Base-by-base conservation (phyloP, 257 asterid species). In the Solanum piurae region DNA sequence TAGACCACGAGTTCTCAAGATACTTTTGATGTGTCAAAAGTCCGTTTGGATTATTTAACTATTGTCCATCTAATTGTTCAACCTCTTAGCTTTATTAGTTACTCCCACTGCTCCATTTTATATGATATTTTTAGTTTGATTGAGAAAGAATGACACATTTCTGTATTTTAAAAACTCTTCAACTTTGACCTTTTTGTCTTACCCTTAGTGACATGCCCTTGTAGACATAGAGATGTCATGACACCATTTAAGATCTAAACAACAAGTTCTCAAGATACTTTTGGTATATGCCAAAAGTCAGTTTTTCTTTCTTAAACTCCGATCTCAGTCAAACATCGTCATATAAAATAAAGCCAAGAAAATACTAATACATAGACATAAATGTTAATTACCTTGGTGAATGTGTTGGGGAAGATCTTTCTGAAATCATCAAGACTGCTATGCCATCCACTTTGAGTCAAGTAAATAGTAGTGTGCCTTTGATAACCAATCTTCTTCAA, bases 401-500 rank as follows among this genome's bases (percentile, higher is more conserved):
- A 93, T 20, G 95, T 92, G 83, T 93, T 91, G 64, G 98, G 96
- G 46, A 92, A 95, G 82, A 83, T 62, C 52, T 91, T 76, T 85
- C 97, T 93, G 66, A 95, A 64, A 34, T 89, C 90, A 87, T 88
- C 76, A 16, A 94, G 92, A 69, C 90, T 89, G 23, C 49, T 33
- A 37, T 91, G 89, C 96, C 97, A 92, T 86, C 94, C 92, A 1
- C 90, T 88, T 55, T 93, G 96, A 88, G 97, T 94, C 38, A 94
- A 40, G 60, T 95, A 95, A 64, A 95, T 77, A 10, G 90, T 89
- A 2, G 95, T 89, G 23, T 93, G 90, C 21, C 58, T 87, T 29
- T 84, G 90, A 86, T 94, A 89, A 11, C 96, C 95, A 23, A 93
- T 87, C 37, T 88, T 94, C 66, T 66, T 88, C 60, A 94, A 62